Percentiles rank a stretch among this genome's conserved stretches.
Conservation (phyloP, 805 yeast species). For the Ascoidea tarda region DNA sequence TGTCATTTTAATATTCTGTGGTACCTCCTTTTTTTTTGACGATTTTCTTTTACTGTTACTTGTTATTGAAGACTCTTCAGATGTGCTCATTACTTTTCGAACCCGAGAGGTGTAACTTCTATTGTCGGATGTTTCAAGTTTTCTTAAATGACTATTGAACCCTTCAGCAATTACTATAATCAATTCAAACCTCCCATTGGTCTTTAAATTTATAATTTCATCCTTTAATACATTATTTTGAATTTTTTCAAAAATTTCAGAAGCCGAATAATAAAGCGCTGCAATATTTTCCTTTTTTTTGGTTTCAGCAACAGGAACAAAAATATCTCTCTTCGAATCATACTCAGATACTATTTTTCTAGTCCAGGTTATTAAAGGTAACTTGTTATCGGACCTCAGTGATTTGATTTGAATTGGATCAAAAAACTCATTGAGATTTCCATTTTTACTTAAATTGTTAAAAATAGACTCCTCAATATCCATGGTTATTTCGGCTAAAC, state of each 20-base stretch:
- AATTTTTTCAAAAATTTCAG: constrained; percentile 25
- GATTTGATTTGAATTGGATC: constrained; percentile 15
- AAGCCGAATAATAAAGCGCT: constrained; percentile 32
- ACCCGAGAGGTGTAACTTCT: constrained; percentile 26
- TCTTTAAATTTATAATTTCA: constrained; percentile 13
- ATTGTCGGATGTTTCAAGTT: constrained; percentile 30
- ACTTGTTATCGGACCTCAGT: constrained; percentile 12
- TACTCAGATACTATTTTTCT: constrained; percentile 35
- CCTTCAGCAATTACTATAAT: constrained; percentile 32
- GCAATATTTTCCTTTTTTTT: constrained; percentile 28
- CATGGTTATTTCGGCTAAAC: constrained; percentile 34
- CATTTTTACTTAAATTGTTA: constrained; percentile 16
- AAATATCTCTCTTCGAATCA: constrained; percentile 32
- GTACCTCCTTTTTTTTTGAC: constrained; percentile 2
- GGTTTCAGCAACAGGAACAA: constrained; percentile 34
- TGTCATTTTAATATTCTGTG: constrained; percentile 1
- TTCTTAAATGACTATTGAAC: constrained; percentile 29
- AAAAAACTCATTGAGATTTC: constrained; percentile 11
- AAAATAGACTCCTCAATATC: constrained; percentile 22
- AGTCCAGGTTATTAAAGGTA: constrained; percentile 38
- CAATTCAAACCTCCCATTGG: constrained; percentile 9
- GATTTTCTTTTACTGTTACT: not conserved
- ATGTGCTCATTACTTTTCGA: constrained; percentile 15
- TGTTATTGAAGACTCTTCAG: not conserved
- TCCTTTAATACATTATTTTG: constrained; percentile 15